A percentile compares a stretch with the other conserved stretches of the same genome.
Evolutionary conservation across 2,329 filamentous ascomycete genomes (phyloP).

Genomic region (Drechslerella stenobrocha): DNA sequence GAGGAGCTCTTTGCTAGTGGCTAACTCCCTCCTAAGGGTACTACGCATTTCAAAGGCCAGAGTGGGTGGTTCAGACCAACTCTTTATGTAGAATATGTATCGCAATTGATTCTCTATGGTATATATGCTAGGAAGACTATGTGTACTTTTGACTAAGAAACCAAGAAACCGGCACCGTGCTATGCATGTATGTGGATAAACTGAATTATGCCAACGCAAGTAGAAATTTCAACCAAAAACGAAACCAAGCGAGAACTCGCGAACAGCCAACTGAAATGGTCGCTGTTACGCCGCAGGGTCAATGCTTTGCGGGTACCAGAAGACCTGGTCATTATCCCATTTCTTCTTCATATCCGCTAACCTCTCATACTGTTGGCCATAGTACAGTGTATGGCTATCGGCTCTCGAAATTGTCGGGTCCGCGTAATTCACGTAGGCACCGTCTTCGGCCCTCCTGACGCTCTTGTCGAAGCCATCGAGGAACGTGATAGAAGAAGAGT

Average conservation of each 20-base stretch:
- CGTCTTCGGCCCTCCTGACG: conserved; percentile 30
- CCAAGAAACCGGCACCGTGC: too few relatives aligned
- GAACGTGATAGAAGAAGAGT: conserved; percentile 12
- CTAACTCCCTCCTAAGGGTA: too few relatives aligned
- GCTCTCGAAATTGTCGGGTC: conserved; percentile 30
- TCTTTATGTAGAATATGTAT: background rate
- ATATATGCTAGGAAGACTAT: too few relatives aligned
- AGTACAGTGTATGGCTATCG: conserved; percentile 30
- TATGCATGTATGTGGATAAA: too few relatives aligned
- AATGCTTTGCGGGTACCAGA: conserved; percentile 47
- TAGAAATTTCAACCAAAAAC: background rate
- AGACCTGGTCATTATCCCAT: conserved; percentile 38
- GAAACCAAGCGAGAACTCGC: background rate
- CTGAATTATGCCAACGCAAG: too few relatives aligned
- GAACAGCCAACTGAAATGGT: background rate
- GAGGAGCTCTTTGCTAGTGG: too few relatives aligned
- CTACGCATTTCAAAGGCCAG: too few relatives aligned
- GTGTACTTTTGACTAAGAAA: too few relatives aligned
- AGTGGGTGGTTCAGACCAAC: too few relatives aligned
- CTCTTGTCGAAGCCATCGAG: conserved; percentile 28
- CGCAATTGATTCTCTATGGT: too few relatives aligned
- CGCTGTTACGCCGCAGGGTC: conserved; percentile 32
- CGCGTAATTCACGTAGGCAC: conserved; percentile 43
- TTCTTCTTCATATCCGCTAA: conserved; percentile 41
- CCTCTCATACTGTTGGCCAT: conserved; percentile 21